Base-by-base conservation (phyloP, 2,329 filamentous ascomycete species). In the Xylariaceae sp. region DNA sequence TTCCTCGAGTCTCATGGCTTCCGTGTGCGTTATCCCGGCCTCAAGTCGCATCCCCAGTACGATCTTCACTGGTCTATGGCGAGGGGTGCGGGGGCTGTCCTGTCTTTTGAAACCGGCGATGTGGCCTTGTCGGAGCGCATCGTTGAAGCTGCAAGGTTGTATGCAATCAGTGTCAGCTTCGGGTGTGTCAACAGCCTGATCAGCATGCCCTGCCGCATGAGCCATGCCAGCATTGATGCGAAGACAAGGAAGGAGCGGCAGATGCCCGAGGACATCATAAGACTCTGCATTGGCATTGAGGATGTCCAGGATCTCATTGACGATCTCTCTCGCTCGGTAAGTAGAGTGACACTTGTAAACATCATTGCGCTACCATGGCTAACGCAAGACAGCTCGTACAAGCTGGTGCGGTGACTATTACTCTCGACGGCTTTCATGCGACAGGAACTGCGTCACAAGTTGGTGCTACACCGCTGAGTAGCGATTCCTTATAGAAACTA, bases 121-220 rank as follows among this genome's bases (percentile, higher is more conserved):
- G 80, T 92, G 2, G 78, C 81, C 6, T 77, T 97, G 28, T 96
- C 91, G 4, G 92, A 97, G 78, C 86, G 93, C 34, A 97, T 99
- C 68, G 95, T 99, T 4, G 95, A 98, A 77, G 91, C 90, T 26
- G 91, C 95, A 2, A 87, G 90, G 63, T 80, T 99, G 28, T 99
- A 92, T 87, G 92, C 90, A 29, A 99, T 99, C 67, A 96, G 91
- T 65, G 95, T 99, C 58, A 96, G 92, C 71, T 99, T 99, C 73
- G 95, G 95, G 44, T 98, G 95, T 73, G 95, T 99, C 65, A 99
- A 99, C 79, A 96, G 91, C 73, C 79, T 99, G 74, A 99, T 99
- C 76, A 97, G 93, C 78, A 97, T 99, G 94, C 94, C 95, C 7
- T 99, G 95, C 78, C 92, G 94, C 70, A 99, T 99, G 96, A 98